phyloP scores from a whole-genome alignment of 2,329 filamentous ascomycete genomes.

The Camptophora hylomeconis region DNA sequence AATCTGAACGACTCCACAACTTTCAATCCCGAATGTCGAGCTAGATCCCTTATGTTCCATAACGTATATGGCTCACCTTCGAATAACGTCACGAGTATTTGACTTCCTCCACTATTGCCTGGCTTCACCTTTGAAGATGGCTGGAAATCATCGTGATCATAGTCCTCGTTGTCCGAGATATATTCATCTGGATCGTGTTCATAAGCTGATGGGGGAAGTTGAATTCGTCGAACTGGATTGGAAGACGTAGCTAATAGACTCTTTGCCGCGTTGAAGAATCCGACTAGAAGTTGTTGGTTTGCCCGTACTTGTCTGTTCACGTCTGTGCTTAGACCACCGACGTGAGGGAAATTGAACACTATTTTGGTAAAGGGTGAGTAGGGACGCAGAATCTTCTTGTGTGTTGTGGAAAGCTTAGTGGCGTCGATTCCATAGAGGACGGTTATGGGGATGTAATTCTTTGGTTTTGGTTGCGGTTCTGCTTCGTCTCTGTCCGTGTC shows the following conservation, averaged over 20 bases:
- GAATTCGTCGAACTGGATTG: constrained; percentile 5
- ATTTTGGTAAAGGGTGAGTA: constrained; percentile 56
- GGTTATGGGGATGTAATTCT: neutral
- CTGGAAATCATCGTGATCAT: constrained; percentile 5
- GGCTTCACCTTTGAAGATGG: constrained; percentile 14
- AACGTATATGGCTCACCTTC: constrained; percentile 89
- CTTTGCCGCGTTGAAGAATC: constrained; percentile 34
- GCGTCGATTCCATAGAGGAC: constrained; percentile 32
- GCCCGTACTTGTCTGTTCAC: constrained; percentile 87
- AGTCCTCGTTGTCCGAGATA: constrained; percentile 14
- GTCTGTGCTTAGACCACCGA: constrained; percentile 82
- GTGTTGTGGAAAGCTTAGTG: constrained; percentile 24
- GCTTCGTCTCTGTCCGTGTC: constrained; percentile 6
- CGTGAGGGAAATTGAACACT: constrained; percentile 94
- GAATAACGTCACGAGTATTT: constrained; percentile 75
- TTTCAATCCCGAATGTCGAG: constrained; percentile 47
- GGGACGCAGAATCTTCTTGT: constrained; percentile 12
- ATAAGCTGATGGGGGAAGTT: constrained; percentile 4
- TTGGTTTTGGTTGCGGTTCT: constrained; percentile 10
- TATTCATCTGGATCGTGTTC: constrained; percentile 16
- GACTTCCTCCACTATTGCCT: too few species aligned
- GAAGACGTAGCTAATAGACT: constrained; percentile 20
- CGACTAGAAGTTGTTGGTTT: constrained; percentile 55
- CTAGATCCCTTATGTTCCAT: constrained; percentile 88
- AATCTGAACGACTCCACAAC: constrained; percentile 36